Evolutionary conservation across 2,329 filamentous ascomycete genomes (phyloP).

Genomic region (Diaporthe sp.): DNA sequence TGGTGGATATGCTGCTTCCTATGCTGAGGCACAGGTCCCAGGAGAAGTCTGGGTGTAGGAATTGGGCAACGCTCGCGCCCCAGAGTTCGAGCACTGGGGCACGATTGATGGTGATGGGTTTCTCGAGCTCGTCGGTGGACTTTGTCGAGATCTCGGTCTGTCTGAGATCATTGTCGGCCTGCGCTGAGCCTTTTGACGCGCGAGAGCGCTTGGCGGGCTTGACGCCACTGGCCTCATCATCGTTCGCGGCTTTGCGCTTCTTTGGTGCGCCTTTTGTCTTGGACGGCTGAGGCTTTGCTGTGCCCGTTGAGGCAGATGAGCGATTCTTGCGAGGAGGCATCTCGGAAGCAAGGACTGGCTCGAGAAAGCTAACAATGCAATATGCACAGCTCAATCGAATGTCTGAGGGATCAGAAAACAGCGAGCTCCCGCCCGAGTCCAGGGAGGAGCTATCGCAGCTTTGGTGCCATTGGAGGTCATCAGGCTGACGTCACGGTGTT

Average conservation of each 20-base stretch:
- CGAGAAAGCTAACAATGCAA: neutral
- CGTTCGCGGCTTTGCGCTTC: slow-evolving; percentile 19
- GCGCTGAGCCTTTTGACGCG: neutral
- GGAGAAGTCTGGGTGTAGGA: slow-evolving; percentile 34
- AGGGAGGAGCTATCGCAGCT: neutral
- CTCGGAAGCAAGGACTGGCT: neutral
- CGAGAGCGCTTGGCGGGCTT: slow-evolving; percentile 10
- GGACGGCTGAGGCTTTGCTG: neutral
- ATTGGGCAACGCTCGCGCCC: slow-evolving; percentile 51
- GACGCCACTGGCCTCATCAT: neutral
- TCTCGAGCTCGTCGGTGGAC: neutral
- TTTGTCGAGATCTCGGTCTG: slow-evolving; percentile 3
- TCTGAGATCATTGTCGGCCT: neutral
- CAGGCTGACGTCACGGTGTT: slow-evolving; percentile 10
- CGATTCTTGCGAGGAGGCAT: slow-evolving; percentile 2
- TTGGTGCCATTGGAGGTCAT: neutral
- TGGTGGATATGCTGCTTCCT: slow-evolving; percentile 40
- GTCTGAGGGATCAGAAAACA: too few relatives aligned
- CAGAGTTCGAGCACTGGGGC: slow-evolving; percentile 43
- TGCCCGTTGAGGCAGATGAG: neutral
- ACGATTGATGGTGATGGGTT: slow-evolving; percentile 43
- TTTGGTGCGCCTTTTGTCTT: neutral
- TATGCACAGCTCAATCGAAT: neutral
- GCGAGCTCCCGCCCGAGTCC: neutral
- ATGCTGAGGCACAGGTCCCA: slow-evolving; percentile 40